phyloP scores from a whole-genome alignment of 306 rosid genomes.

The Canavalia ensiformis region DNA sequence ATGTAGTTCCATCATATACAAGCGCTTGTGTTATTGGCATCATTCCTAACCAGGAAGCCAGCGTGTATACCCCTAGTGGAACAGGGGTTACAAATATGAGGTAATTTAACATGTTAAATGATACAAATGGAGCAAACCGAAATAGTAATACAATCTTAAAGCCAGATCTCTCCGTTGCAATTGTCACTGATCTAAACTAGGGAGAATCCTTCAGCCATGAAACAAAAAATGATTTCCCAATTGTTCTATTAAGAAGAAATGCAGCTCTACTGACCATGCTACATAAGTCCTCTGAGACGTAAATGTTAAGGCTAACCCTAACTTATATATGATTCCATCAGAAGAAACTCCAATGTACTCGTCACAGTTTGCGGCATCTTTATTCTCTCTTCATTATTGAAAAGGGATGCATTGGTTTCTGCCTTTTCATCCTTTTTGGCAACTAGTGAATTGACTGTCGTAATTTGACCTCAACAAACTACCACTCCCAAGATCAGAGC shows the following conservation, averaged over 20 bases:
- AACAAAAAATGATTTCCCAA: constrained; percentile 75
- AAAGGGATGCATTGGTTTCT: constrained; percentile 76
- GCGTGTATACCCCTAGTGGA: constrained; percentile 73
- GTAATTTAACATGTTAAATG: constrained; percentile 82
- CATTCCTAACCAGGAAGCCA: constrained; percentile 98
- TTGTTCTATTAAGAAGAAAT: not conserved
- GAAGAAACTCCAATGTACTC: constrained; percentile 98
- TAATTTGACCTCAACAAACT: too few relatives aligned
- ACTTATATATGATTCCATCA: constrained; percentile 79
- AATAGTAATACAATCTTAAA: constrained; percentile 92
- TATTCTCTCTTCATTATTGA: constrained; percentile 92
- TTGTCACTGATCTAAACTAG: constrained; percentile 75
- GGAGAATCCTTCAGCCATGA: constrained; percentile 94
- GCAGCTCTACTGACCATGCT: too few relatives aligned
- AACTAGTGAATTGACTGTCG: too few relatives aligned
- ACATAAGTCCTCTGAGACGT: too few relatives aligned
- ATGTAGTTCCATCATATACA: constrained; percentile 91
- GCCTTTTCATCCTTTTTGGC: constrained; percentile 60
- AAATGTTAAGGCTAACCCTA: constrained; percentile 72
- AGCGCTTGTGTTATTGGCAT: constrained; percentile 89
- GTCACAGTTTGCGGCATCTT: constrained; percentile 94
- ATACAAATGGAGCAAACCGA: constrained; percentile 92
- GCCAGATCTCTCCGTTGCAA: constrained; percentile 85
- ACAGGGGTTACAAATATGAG: constrained; percentile 89
- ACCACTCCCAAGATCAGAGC: too few relatives aligned